Conservation (phyloP, 2,329 filamentous ascomycete genomes). For the Plenodomus lindquistii region DNA sequence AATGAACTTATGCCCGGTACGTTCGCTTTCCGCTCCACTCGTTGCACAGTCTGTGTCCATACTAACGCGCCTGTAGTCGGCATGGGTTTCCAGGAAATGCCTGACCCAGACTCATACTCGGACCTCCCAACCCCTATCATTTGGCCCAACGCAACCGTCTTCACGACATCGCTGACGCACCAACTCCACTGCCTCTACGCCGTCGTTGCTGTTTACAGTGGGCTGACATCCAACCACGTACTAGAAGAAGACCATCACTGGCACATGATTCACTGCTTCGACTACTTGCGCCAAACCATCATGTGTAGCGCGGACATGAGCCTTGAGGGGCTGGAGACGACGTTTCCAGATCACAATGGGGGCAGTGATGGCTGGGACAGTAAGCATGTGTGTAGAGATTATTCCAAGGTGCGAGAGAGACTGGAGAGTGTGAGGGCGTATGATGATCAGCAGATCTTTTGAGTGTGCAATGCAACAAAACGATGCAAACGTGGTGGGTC, state of each 20-base stretch:
- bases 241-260: constrained; percentile 42
- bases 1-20: constrained; percentile 36
- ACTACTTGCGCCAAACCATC: constrained; percentile 43
- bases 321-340: constrained; percentile 39
- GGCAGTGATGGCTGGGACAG: constrained; percentile 43
- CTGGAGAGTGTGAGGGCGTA: constrained; percentile 37
- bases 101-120: constrained; percentile 32
- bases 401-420: constrained; percentile 15
- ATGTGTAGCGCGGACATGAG: constrained; percentile 38
- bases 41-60: background rate
- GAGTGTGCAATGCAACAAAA: no score
- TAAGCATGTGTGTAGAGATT: constrained; percentile 36
- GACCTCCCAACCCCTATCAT: constrained; percentile 39
- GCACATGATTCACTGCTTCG: constrained; percentile 46
- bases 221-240: constrained; percentile 25
- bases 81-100: constrained; percentile 41
- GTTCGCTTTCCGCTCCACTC: background rate
- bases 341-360: constrained; percentile 42
- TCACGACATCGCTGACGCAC: constrained; percentile 42
- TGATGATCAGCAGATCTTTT: constrained; percentile 41
- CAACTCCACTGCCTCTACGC: constrained; percentile 42
- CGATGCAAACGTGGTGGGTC: no score
- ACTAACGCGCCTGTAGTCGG: constrained; percentile 20
- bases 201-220: constrained; percentile 37
- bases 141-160: constrained; percentile 40